Conservation (phyloP, 1,284 basidiomycete genomes). For the Cystobasidium slooffiae region DNA sequence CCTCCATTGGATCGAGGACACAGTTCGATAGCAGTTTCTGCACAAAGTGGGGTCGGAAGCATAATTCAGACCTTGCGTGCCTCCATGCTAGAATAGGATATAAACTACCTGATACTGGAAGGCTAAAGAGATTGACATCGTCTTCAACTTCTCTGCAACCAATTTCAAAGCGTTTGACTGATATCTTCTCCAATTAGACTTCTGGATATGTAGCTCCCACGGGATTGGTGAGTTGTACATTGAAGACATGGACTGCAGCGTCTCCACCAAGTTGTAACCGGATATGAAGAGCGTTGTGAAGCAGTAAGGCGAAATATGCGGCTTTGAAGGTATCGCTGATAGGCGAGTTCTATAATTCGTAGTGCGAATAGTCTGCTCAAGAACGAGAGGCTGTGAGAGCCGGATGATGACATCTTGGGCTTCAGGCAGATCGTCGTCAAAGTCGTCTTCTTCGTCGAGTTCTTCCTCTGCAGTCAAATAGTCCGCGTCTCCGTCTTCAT, state of each 20-base stretch:
- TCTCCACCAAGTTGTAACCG: slow-evolving; percentile 13
- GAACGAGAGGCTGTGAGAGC: slow-evolving; percentile 13
- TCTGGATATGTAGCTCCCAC: slow-evolving; percentile 15
- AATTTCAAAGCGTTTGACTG: background rate
- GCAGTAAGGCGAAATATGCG: slow-evolving; percentile 30
- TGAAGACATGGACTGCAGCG: slow-evolving; percentile 16
- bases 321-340: slow-evolving; percentile 1
- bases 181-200: slow-evolving; percentile 17
- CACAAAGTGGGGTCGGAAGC: background rate
- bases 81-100: background rate
- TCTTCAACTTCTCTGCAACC: background rate
- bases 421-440: slow-evolving; percentile 2
- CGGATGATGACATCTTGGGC: slow-evolving; percentile 23
- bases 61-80: background rate
- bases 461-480: background rate
- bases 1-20: slow-evolving; percentile 16
- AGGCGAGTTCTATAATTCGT: background rate
- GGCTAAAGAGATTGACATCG: slow-evolving; percentile 9
- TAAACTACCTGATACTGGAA: slow-evolving; percentile 27
- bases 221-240: slow-evolving; percentile 11
- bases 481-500: background rate
- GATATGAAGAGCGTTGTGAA: slow-evolving; percentile 9
- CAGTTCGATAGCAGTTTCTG: slow-evolving; percentile 24
- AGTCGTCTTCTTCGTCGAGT: background rate
- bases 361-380: background rate